These are phyloP conservation scores for Arctostaphylos glauca DNA, from an alignment of 148 eudicot species.

Conservation along the genomic window DNA sequence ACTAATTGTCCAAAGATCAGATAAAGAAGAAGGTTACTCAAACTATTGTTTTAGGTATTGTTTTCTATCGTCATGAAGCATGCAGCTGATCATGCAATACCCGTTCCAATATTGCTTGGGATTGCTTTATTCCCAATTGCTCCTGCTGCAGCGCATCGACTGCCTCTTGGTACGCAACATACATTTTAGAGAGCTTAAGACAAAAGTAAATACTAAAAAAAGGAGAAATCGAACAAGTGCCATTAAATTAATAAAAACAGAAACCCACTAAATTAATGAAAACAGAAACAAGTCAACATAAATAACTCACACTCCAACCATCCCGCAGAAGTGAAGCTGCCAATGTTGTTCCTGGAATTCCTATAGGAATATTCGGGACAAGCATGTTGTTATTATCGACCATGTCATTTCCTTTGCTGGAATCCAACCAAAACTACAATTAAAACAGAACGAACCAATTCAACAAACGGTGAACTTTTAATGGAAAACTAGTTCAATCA, in stretches of 20 bases:
- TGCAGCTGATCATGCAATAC: no score
- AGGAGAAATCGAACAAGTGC: background rate
- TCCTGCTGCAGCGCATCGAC: conserved; percentile 91
- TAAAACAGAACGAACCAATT: background rate
- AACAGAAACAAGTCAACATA: background rate
- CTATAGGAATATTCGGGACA: conserved; percentile 71
- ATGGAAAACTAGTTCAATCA: background rate
- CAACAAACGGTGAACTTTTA: background rate
- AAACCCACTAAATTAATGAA: background rate
- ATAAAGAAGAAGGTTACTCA: background rate
- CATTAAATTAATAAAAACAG: no score
- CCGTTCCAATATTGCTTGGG: conserved; percentile 76
- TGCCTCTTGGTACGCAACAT: conserved; percentile 92
- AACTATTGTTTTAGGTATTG: no score
- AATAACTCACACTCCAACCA: conserved; percentile 88
- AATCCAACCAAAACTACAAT: conserved; percentile 38
- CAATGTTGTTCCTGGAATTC: conserved; percentile 92
- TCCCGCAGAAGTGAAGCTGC: conserved; percentile 93
- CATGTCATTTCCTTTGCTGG: conserved; percentile 27
- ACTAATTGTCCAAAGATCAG: conserved; percentile 2
- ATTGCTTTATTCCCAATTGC: conserved; percentile 84
- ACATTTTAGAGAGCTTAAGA: conserved; percentile 73
- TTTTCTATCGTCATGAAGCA: no score
- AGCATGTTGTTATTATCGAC: conserved; percentile 42
- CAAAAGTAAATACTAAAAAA: conserved; percentile 3